Evolutionary conservation across 208 protist genomes (phyloP), one percentile per base, ranked within the genome.

Genomic region (Angomonas ambiguus): DNA sequence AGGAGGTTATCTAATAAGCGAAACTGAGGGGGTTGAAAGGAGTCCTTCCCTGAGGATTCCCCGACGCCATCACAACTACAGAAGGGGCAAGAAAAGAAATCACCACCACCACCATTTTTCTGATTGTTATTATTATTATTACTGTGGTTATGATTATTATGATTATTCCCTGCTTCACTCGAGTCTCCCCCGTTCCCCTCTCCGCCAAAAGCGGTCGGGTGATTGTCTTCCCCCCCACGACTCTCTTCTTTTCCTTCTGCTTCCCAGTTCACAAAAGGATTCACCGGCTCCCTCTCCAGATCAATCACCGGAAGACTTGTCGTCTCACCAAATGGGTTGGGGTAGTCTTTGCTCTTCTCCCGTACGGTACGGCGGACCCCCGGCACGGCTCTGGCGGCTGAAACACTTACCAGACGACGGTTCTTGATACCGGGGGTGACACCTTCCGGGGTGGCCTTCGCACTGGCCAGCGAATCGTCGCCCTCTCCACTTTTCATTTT

Each of bases 301-400:
- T 92, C 80, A 73, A 76, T 62, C 62, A 84, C 67, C 76, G 69
- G 13, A 33, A 73, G 81, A 67, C 88, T 87, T 4, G 79, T 69
- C 8, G 80, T 86, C 57, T 87, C 77, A 10, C 88, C 88, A 58
- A 94, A 94, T 0, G 88, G 88, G 67, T 94, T 94, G 4, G 85
- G 79, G 62, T 87, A 94, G 35, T 81, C 85, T 22, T 79, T 79
- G n/a, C 77, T 77, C n/a, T 78, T 60, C 75, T 94, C 82, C 32
- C 75, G 76, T 8, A 92, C 80, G 10, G 73, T 68, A 62, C 86
- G n/a, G 5, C 25, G 53, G 11, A 32, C 53, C 4, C 48, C 51
- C 27, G 61, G 24, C 2, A 63, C 11, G 20, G 69, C 13, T 32
- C 45, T 34, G 16, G 2, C n/a, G 31, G 35, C 35, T 42, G 22